Base-by-base conservation (phyloP, 73 alveolate species). In the Halteria grandinella region DNA sequence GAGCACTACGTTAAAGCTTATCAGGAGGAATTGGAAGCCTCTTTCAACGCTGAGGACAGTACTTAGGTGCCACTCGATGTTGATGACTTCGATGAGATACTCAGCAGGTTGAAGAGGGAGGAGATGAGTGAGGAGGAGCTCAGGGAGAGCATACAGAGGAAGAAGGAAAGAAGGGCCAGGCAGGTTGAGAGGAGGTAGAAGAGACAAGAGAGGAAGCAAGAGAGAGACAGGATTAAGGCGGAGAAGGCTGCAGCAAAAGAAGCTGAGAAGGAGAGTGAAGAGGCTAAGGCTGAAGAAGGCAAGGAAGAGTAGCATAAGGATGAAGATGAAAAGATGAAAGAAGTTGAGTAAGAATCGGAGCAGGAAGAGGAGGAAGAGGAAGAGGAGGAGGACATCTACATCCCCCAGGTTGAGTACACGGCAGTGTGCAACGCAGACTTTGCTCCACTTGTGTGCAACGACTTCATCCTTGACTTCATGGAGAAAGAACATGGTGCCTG, bases 401-500 rank as follows among this genome's bases (percentile, higher is more conserved):
- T 48, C 12, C 83, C 83, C 0, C 44, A 70, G 34, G 71, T 71
- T 18, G 83, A 70, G 34, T 70, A 70, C 29, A 48, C 72, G 10
- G 71, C 83, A 20, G 72, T 48, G 23, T 70, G 83, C 58, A 70
- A 70, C 51, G 85, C 85, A 0, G 90, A 80, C 20, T 34, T 71
- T 34, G 83, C 83, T n/a, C 90, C 90, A 0, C 72, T 71, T 10
- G 41, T 80, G 0, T 80, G 90, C 62, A 80, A 80, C 49, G 84
- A 80, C 7, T 80, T 80, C 40, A 69, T 80, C 52, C 47, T 85
- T 17, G 79, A 70, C 52, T 70, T 48, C 58, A 14, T 70, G 27
- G 83, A 70, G 21, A 70, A 70, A 33, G 83, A 48, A 31, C 83
- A 70, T 25, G 69, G 83, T 15, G 71, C 83, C n/a, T n/a, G n/a